phyloP scores from a whole-genome alignment of 257 asterid species.

The Henckelia pumila region DNA sequence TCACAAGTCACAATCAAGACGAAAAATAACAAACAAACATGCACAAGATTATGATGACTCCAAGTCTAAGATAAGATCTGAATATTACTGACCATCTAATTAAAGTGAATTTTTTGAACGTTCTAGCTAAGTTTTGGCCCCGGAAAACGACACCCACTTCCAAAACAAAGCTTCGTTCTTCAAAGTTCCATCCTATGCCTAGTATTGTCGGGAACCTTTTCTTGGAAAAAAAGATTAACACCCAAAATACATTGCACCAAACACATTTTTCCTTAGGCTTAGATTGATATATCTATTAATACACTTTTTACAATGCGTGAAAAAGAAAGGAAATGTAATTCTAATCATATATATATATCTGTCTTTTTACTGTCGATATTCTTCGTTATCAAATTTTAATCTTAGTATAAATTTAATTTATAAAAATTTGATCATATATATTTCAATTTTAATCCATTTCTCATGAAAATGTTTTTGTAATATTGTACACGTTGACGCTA shows the following conservation, averaged over 20 bases:
- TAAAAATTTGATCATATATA: no score
- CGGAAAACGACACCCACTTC: neutral
- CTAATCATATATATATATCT: no score
- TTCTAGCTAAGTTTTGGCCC: neutral
- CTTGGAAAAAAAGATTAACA: neutral
- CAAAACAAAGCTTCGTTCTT: neutral
- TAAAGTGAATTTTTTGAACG: neutral
- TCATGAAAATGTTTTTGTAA: no score
- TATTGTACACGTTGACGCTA: no score
- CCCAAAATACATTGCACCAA: neutral
- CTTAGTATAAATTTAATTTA: no score
- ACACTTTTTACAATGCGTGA: neutral
- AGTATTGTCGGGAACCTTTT: neutral
- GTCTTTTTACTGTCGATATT: no score
- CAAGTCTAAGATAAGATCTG: neutral
- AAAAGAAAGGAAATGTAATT: no score
- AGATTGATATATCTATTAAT: neutral
- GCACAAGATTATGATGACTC: no score
- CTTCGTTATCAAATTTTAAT: no score
- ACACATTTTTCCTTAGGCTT: neutral
- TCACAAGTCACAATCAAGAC: neutral
- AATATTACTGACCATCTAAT: no score
- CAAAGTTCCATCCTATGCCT: neutral
- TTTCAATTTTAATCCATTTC: no score
- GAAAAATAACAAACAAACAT: no score